phyloP scores from a whole-genome alignment of 176 grass and related monocot genomes.

The Chloris gayana region DNA sequence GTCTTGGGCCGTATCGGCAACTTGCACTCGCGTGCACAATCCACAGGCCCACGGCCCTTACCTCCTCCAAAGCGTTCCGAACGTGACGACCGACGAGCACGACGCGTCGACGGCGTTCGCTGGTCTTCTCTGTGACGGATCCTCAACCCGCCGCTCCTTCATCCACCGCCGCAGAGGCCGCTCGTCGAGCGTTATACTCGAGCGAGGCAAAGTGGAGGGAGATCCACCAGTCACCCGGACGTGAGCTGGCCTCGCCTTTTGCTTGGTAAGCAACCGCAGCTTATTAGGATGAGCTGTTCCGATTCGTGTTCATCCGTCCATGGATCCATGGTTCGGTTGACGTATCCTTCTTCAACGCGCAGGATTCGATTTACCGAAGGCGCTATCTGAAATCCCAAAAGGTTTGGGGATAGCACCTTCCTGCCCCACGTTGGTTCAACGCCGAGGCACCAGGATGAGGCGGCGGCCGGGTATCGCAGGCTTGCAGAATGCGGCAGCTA shows the following conservation, averaged over 20 bases:
- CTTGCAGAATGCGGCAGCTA: conserved; percentile 56
- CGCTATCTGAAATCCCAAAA: background rate
- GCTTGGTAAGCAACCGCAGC: background rate
- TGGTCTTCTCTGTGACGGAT: too few species aligned
- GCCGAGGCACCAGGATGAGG: conserved; percentile 30
- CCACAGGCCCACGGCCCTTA: too few species aligned
- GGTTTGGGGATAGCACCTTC: background rate
- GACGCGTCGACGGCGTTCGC: too few species aligned
- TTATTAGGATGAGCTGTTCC: background rate
- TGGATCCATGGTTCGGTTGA: background rate
- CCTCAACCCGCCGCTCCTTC: background rate
- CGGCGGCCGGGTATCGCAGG: conserved; percentile 51
- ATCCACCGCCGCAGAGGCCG: background rate
- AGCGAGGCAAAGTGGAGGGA: background rate
- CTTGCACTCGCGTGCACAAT: too few species aligned
- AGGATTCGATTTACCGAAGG: background rate
- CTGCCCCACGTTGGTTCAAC: background rate
- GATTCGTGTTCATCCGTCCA: background rate
- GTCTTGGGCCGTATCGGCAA: too few species aligned
- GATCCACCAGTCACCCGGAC: background rate
- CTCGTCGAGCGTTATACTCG: background rate
- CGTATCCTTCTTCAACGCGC: background rate
- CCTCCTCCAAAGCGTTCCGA: too few species aligned
- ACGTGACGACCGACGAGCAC: too few species aligned
- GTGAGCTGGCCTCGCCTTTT: background rate